phyloP scores from a whole-genome alignment of 257 asterid species.

The Nicotiana obtusifolia region DNA sequence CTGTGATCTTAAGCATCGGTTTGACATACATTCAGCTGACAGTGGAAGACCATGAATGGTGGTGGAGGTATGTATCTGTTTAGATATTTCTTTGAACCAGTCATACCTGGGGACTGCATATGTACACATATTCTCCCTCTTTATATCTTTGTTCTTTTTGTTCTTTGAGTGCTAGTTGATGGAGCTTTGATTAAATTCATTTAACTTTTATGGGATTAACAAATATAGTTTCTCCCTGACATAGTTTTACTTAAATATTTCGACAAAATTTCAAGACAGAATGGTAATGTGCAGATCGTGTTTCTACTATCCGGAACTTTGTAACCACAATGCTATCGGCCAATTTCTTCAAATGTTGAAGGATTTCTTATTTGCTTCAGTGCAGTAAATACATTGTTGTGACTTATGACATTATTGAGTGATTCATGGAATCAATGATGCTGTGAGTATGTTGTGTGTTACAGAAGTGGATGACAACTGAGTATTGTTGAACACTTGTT shows the following conservation, averaged over 20 bases:
- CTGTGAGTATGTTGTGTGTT: not conserved
- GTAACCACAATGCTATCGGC: not conserved
- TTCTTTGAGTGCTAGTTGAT: not conserved
- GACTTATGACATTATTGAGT: not conserved
- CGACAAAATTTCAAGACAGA: not conserved
- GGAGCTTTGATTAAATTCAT: not conserved
- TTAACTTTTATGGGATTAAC: not conserved
- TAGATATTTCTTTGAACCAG: not conserved
- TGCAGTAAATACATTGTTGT: not conserved
- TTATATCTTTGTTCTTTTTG: not conserved
- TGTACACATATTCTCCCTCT: not conserved
- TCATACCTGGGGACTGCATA: not conserved
- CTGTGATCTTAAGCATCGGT: conserved; percentile 50
- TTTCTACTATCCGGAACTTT: not conserved
- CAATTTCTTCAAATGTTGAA: not conserved
- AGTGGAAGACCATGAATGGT: conserved; percentile 76
- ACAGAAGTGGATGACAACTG: not conserved
- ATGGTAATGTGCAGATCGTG: not conserved
- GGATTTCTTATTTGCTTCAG: not conserved
- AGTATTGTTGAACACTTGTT: not conserved
- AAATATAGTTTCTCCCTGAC: not conserved
- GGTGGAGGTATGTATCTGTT: conserved; percentile 64
- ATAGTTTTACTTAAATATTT: not conserved
- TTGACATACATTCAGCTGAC: conserved; percentile 77
- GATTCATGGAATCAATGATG: not conserved